phyloP scores from a whole-genome alignment of 768 basidiomycete species.

The Hebeloma cylindrosporum region DNA sequence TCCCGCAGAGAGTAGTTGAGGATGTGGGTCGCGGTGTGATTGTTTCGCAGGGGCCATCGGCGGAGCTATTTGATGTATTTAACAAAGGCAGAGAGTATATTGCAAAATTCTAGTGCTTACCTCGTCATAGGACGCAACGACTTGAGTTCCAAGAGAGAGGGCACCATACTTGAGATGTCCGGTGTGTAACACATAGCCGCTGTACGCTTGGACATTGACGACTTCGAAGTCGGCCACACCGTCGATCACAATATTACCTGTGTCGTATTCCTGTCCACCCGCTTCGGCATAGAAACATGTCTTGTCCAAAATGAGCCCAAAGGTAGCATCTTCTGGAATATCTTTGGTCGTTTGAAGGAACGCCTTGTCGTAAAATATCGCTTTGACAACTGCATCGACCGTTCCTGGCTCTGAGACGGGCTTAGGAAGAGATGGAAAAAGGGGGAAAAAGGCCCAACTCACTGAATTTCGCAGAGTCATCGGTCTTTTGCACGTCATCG shows the following conservation, averaged over 20 bases:
- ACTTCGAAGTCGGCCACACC: constrained; percentile 92
- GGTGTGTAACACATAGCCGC: constrained; percentile 93
- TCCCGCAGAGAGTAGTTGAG: constrained; percentile 94
- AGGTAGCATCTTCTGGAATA: constrained; percentile 63
- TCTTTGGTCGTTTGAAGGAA: constrained; percentile 68
- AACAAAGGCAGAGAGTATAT: neutral
- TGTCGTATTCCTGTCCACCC: constrained; percentile 97
- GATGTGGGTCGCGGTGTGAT: constrained; percentile 98
- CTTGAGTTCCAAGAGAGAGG: constrained; percentile 73
- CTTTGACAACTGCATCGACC: constrained; percentile 71
- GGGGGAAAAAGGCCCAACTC: constrained; percentile 26
- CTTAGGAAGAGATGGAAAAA: neutral
- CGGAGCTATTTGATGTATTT: constrained; percentile 55
- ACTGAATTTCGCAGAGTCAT: constrained; percentile 93
- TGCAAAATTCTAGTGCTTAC: constrained; percentile 39
- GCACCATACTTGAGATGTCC: constrained; percentile 89
- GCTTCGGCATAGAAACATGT: constrained; percentile 98
- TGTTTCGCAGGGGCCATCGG: constrained; percentile 94
- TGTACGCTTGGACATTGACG: constrained; percentile 89
- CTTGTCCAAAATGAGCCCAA: constrained; percentile 87
- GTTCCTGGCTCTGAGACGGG: constrained; percentile 66
- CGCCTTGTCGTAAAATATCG: constrained; percentile 79
- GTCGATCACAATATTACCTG: constrained; percentile 91
- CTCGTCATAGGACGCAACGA: constrained; percentile 92
- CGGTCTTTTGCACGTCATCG: constrained; percentile 78